A percentile compares a stretch with the other conserved stretches of the same genome.
These are phyloP conservation scores for Lepidium campestre DNA, from an alignment of 441 rosid species.

Conservation along the genomic window DNA sequence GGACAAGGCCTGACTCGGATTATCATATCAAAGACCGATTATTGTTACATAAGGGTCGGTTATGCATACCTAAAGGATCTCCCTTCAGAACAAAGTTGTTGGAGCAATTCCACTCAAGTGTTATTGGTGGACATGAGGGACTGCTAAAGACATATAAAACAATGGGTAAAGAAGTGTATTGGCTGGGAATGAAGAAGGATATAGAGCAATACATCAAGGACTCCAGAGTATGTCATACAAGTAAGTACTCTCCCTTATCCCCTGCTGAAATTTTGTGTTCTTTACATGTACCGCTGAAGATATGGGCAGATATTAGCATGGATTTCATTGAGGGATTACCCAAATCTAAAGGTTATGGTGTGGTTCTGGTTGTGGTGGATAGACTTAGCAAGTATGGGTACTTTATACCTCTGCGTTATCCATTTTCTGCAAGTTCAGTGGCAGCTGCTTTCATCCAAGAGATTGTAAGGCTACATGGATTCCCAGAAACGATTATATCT, in stretches of 20 bases:
- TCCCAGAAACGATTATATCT: no score
- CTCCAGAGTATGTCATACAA: background rate
- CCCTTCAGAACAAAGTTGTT: no score
- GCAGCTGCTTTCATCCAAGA: no score
- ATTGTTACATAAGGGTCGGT: no score
- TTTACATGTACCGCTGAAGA: background rate
- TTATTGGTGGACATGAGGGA: no score
- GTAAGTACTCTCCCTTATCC: background rate
- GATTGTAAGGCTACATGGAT: no score
- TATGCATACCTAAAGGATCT: no score
- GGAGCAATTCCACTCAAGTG: no score
- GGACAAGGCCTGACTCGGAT: no score
- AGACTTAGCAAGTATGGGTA: background rate
- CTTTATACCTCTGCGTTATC: background rate
- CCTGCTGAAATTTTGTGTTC: background rate
- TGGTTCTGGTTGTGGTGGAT: background rate
- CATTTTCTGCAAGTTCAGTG: background rate
- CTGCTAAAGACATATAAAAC: no score
- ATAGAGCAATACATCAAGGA: background rate
- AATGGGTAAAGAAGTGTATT: no score
- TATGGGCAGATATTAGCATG: background rate
- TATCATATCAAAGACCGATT: no score
- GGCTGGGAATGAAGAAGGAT: background rate
- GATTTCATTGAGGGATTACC: background rate
- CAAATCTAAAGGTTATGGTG: background rate